Evolutionary conservation across 805 yeast genomes (phyloP).

Genomic region (Debaryomyces maramus): DNA sequence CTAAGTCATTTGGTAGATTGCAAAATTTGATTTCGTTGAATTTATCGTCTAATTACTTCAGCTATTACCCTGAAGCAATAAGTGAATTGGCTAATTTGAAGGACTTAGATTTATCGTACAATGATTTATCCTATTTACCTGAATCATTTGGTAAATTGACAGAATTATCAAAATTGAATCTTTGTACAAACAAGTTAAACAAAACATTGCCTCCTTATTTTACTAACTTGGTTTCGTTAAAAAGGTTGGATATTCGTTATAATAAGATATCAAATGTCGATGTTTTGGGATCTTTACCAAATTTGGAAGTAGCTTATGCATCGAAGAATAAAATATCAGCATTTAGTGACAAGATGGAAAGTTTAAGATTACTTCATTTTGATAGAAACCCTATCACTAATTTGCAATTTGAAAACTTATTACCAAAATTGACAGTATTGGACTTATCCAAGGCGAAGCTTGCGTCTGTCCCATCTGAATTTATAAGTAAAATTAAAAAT

Average conservation of each 20-base stretch:
- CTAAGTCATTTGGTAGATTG: constrained; percentile 58
- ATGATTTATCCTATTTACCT: constrained; percentile 64
- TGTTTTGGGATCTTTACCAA: constrained; percentile 55
- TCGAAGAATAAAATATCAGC: constrained; percentile 75
- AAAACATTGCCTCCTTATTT: constrained; percentile 55
- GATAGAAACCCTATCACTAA: constrained; percentile 84
- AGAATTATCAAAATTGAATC: constrained; percentile 64
- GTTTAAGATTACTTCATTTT: constrained; percentile 66
- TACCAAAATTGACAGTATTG: constrained; percentile 64
- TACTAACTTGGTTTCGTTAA: constrained; percentile 52
- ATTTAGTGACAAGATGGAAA: constrained; percentile 61
- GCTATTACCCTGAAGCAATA: constrained; percentile 62
- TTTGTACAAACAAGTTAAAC: constrained; percentile 69
- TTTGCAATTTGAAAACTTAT: constrained; percentile 52
- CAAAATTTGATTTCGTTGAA: constrained; percentile 60
- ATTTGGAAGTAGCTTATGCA: constrained; percentile 68
- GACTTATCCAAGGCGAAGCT: constrained; percentile 82
- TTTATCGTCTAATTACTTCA: constrained; percentile 74
- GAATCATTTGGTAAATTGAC: constrained; percentile 55
- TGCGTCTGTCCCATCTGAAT: constrained; percentile 65
- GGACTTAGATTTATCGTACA: constrained; percentile 80
- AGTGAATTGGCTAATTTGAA: constrained; percentile 56
- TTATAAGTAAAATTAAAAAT: constrained; percentile 60
- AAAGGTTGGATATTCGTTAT: constrained; percentile 75
- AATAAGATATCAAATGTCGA: constrained; percentile 60